Percentiles rank a stretch among this genome's conserved stretches.
phyloP scores from a whole-genome alignment of 495 filamentous ascomycete species.

The Aspergillus funiculosus region DNA sequence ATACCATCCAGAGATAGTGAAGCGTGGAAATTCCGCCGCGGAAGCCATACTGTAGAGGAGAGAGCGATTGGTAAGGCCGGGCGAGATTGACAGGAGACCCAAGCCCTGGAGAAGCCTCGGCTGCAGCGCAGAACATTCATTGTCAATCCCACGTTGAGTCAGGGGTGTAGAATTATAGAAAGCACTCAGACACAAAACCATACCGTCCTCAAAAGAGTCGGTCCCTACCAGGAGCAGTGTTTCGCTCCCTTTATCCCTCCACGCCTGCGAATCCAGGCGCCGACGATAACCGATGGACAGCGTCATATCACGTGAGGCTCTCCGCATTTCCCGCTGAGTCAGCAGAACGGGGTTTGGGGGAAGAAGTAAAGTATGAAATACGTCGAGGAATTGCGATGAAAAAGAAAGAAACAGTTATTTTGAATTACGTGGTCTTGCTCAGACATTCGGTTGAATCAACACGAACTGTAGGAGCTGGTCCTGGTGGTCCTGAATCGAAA shows the following conservation, averaged over 20 bases:
- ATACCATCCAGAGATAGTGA: constrained; percentile 54
- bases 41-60: constrained; percentile 19
- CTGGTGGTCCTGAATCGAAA: no score
- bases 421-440: no score
- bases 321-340: constrained; percentile 20
- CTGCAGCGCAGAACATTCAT: constrained; percentile 36
- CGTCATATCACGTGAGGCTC: constrained; percentile 32
- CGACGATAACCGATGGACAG: constrained; percentile 40
- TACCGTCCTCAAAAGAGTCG: no score
- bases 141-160: constrained; percentile 8
- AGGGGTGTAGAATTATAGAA: constrained; percentile 10
- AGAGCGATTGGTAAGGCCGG: constrained; percentile 27
- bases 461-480: no score
- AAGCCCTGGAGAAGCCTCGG: constrained; percentile 23
- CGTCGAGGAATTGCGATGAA: no score
- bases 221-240: no score
- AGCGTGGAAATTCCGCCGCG: constrained; percentile 54
- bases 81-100: constrained; percentile 25
- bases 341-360: constrained; percentile 1
- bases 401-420: no score
- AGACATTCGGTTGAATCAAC: no score
- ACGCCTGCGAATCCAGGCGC: constrained; percentile 17
- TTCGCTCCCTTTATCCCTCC: constrained; percentile 15
- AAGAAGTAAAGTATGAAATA: no score
- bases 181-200: background rate